These are phyloP conservation scores for Zizania latifolia DNA, from an alignment of 176 grass and related monocot genomes.

Conservation along the genomic window DNA sequence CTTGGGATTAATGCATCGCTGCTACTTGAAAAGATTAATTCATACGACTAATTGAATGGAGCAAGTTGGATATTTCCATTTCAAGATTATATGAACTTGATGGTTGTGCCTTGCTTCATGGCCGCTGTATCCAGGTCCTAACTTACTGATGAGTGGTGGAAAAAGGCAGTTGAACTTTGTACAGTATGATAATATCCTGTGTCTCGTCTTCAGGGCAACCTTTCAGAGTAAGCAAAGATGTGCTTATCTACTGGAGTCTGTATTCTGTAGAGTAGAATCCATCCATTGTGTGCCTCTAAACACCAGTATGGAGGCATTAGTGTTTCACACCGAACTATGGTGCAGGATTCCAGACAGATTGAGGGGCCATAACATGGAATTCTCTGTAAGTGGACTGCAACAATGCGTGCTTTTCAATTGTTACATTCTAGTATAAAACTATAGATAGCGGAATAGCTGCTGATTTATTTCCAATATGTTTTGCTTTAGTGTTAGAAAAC, in stretches of 20 bases:
- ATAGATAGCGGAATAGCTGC: conserved; percentile 27
- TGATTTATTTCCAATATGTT: conserved; percentile 37
- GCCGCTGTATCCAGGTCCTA: conserved; percentile 22
- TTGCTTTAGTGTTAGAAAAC: conserved; percentile 21
- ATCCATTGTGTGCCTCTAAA: conserved; percentile 24
- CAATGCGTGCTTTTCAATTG: conserved; percentile 36
- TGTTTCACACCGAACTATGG: conserved; percentile 19
- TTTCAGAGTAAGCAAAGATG: conserved; percentile 26
- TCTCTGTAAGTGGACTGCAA: conserved; percentile 48
- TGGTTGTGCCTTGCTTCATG: conserved; percentile 20
- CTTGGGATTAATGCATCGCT: conserved; percentile 39
- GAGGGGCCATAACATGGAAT: conserved; percentile 29
- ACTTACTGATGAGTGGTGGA: conserved; percentile 18
- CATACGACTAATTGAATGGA: conserved; percentile 29
- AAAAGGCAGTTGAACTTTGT: conserved; percentile 27
- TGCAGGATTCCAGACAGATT: conserved; percentile 30
- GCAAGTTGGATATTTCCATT: conserved; percentile 19
- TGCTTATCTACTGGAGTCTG: conserved; percentile 19
- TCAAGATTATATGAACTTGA: conserved; percentile 20
- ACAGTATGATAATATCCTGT: conserved; percentile 24
- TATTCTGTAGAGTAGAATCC: conserved; percentile 4
- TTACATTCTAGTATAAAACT: conserved; percentile 31
- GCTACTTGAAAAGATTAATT: conserved; percentile 51
- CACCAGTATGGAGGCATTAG: conserved; percentile 7
- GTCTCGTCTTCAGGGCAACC: conserved; percentile 3